Conservation (phyloP, 163 green algal species). For the Chlamydomonas reinhardtii region DNA sequence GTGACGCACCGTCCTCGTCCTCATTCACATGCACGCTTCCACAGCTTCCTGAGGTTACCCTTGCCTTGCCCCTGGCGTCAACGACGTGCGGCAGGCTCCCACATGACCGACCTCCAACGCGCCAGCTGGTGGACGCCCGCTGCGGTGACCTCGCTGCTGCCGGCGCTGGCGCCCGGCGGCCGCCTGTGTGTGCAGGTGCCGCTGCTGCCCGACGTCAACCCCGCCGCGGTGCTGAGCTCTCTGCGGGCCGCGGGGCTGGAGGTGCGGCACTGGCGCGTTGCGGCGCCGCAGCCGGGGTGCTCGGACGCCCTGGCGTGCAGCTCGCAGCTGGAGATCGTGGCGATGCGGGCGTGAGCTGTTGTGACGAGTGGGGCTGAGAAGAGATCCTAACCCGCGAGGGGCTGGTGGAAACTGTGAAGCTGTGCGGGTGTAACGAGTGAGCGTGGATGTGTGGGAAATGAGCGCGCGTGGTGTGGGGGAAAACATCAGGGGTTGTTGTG, state of each 20-base stretch:
- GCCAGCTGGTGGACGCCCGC: slow-evolving; percentile 35
- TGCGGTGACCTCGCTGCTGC: slow-evolving; percentile 53
- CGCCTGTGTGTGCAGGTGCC: slow-evolving; percentile 59
- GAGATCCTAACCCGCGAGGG: no score
- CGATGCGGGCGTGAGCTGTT: neutral
- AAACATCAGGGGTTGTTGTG: no score
- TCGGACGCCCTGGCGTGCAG: slow-evolving; percentile 1
- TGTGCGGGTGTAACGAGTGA: no score
- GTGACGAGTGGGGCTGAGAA: no score
- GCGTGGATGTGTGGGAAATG: no score
- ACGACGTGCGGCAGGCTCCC: neutral
- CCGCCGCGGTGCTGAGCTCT: slow-evolving; percentile 28
- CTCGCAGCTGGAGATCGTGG: slow-evolving; percentile 39
- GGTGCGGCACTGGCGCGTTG: slow-evolving; percentile 20
- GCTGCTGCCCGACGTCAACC: slow-evolving; percentile 27
- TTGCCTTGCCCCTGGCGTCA: no score
- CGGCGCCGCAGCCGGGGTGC: slow-evolving; percentile 37
- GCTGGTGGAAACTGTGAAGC: no score
- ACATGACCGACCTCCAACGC: neutral
- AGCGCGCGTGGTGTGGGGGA: no score
- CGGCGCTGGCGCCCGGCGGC: slow-evolving; percentile 53
- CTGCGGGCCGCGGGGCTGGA: slow-evolving; percentile 12
- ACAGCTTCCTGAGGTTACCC: no score
- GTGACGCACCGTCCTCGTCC: no score
- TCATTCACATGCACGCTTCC: no score